A percentile compares a stretch with the other conserved stretches of the same genome.
These are phyloP conservation scores for Arabidopsis suecica DNA, from an alignment of 345 rosid genomes.

Conservation along the genomic window DNA sequence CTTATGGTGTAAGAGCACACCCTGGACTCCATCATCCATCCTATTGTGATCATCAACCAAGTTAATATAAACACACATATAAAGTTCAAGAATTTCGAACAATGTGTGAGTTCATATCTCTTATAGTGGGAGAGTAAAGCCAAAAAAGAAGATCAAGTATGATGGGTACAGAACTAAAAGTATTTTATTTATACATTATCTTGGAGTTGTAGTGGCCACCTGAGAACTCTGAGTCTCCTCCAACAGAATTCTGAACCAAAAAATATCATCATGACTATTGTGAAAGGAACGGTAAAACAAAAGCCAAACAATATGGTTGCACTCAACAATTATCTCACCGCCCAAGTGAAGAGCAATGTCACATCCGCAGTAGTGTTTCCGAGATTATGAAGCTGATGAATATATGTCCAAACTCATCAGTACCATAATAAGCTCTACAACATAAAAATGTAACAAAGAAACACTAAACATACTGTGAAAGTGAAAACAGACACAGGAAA, in stretches of 20 bases:
- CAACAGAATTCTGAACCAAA: slow-evolving; percentile 79
- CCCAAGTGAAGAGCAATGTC: slow-evolving; percentile 94
- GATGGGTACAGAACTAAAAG: neutral
- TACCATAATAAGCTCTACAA: slow-evolving; percentile 8
- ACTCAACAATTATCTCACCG: slow-evolving; percentile 57
- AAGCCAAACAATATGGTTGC: slow-evolving; percentile 2
- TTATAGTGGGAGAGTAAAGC: too few species aligned
- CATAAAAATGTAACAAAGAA: neutral
- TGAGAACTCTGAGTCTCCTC: slow-evolving; percentile 84
- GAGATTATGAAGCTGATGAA: slow-evolving; percentile 69
- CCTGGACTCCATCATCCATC: slow-evolving; percentile 71
- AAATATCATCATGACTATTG: neutral
- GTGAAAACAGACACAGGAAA: slow-evolving; percentile 86
- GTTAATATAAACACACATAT: slow-evolving; percentile 8
- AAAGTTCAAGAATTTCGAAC: too few species aligned
- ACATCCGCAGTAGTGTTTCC: slow-evolving; percentile 72
- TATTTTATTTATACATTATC: slow-evolving; percentile 51
- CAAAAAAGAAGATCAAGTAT: neutral
- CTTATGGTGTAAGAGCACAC: slow-evolving; percentile 83
- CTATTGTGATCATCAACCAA: slow-evolving; percentile 46
- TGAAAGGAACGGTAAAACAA: neutral
- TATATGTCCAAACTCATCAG: slow-evolving; percentile 33
- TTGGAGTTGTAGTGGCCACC: slow-evolving; percentile 85
- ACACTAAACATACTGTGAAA: slow-evolving; percentile 60
- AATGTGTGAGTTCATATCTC: too few species aligned